Percentiles rank a stretch among this genome's conserved stretches.
These are phyloP conservation scores for Nakaseomyces uthaithaninus DNA, from an alignment of 1,139 yeast genomes.

Conservation along the genomic window DNA sequence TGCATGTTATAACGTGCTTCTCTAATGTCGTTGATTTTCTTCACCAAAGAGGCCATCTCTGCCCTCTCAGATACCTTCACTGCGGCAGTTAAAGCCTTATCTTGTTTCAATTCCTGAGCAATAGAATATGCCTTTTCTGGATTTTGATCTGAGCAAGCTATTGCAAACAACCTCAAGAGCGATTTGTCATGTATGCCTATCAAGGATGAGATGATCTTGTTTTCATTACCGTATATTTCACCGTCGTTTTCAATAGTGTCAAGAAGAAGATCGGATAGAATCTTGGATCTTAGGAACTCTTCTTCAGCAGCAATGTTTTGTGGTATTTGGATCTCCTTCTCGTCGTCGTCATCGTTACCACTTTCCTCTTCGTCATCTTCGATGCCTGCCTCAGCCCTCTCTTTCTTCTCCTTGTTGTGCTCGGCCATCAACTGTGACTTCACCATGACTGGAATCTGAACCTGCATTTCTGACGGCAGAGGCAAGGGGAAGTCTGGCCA, in stretches of 20 bases:
- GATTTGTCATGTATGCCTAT: conserved; percentile 61
- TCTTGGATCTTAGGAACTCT: conserved; percentile 35
- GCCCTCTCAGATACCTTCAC: conserved; percentile 74
- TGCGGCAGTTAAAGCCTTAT: conserved; percentile 78
- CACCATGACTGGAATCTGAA: conserved; percentile 51
- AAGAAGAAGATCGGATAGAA: conserved; percentile 32
- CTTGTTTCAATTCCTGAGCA: conserved; percentile 61
- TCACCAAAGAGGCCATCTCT: conserved; percentile 57
- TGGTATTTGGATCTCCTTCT: conserved; percentile 29
- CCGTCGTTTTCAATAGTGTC: conserved; percentile 37
- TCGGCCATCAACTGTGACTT: conserved; percentile 25
- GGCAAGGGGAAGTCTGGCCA: conserved; percentile 68
- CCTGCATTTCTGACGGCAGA: conserved; percentile 67
- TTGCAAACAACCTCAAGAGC: conserved; percentile 65
- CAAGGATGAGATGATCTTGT: conserved; percentile 44
- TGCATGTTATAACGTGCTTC: conserved; percentile 45
- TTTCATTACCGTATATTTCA: conserved; percentile 36
- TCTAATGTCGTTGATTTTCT: conserved; percentile 56
- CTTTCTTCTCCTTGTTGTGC: conserved; percentile 30
- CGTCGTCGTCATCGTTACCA: conserved; percentile 33
- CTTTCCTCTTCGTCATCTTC: conserved; percentile 33
- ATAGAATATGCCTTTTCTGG: conserved; percentile 61
- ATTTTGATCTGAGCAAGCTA: conserved; percentile 62
- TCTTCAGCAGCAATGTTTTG: conserved; percentile 34
- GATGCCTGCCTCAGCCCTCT: conserved; percentile 29